Evolutionary conservation across 768 basidiomycete species (phyloP), one percentile per base, ranked within the genome.

Genomic region (Fistulinella prunicolor): DNA sequence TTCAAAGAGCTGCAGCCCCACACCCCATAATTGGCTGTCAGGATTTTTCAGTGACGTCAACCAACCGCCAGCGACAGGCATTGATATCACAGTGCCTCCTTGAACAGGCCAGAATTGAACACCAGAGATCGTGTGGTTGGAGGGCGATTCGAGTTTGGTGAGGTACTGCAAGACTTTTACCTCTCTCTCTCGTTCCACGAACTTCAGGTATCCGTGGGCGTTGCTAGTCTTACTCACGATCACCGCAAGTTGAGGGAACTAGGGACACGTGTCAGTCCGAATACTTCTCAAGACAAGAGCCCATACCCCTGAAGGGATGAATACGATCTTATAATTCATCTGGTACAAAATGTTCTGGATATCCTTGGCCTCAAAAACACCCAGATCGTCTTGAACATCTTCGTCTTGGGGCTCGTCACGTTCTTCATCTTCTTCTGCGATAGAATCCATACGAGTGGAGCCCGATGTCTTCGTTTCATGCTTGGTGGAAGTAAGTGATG

Each of bases 311-410:
- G 1, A 29, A 19, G 38, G 49, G 5, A 40, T 50, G 24, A 22
- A 46, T 20, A 46, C 38, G 3, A 50, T 40, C 26, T 46, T 10
- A 9, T 26, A 46, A 10, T 40, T 10, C 32, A 50, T 46, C 32
- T 40, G 19, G 2, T 1, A n/a, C 26, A 50, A 12, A 19, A 46
- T 12, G 9, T 29, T 3, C 17, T 50, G 38, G 8, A 50, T 41
- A 40, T 50, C 49, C 10, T 45, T 16, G 14, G 20, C 43, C 24
- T 34, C 43, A 19, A 49, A 49, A 13, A 40, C 4, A 13, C 23
- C 30, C n/a, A n/a, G n/a, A n/a, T n/a, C n/a, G n/a, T n/a, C n/a
- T n/a, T n/a, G n/a, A n/a, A n/a, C n/a, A n/a, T n/a, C n/a, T n/a
- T n/a, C n/a, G n/a, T n/a, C n/a, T n/a, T n/a, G n/a, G n/a, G n/a